Percentiles rank a stretch among this genome's conserved stretches.
These are phyloP conservation scores for Phaeosphaeriaceae sp. DNA, from an alignment of 2,329 filamentous ascomycete genomes.

Conservation along the genomic window DNA sequence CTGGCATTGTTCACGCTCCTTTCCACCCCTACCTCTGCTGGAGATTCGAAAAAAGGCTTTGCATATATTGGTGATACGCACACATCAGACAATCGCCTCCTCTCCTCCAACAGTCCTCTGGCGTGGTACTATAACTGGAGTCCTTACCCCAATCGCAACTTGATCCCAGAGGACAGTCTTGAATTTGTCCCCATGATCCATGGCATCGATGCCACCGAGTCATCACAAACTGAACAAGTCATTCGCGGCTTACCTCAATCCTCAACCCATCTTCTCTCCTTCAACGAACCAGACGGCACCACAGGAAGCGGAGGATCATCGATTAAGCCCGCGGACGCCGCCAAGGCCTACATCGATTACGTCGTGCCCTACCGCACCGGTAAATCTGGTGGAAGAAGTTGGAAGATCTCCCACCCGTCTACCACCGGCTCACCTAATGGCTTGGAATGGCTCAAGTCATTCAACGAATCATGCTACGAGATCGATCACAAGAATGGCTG, in stretches of 20 bases:
- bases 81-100: slow-evolving; percentile 66
- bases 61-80: slow-evolving; percentile 69
- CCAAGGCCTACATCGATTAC: slow-evolving; percentile 74
- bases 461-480: slow-evolving; percentile 66
- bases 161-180: slow-evolving; percentile 58
- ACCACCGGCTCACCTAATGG: slow-evolving; percentile 70
- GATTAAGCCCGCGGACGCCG: slow-evolving; percentile 69
- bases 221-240: slow-evolving; percentile 64
- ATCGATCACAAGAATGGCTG: slow-evolving; percentile 53
- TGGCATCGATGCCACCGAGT: slow-evolving; percentile 59
- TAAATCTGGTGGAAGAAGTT: slow-evolving; percentile 58
- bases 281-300: slow-evolving; percentile 80
- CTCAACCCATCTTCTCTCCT: slow-evolving; percentile 72
- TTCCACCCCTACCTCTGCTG: slow-evolving; percentile 15
- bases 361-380: slow-evolving; percentile 71
- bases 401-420: slow-evolving; percentile 72
- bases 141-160: slow-evolving; percentile 62
- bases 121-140: slow-evolving; percentile 89
- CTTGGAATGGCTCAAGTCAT: slow-evolving; percentile 72
- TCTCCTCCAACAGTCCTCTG: slow-evolving; percentile 71
- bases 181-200: slow-evolving; percentile 85
- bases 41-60: slow-evolving; percentile 73
- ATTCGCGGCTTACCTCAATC: slow-evolving; percentile 66
- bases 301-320: slow-evolving; percentile 67
- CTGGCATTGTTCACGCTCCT: slow-evolving; percentile 16